A percentile compares a stretch with the other conserved stretches of the same genome.
Conservation (phyloP, 257 asterid species). For the Galeopsis tetrahit region DNA sequence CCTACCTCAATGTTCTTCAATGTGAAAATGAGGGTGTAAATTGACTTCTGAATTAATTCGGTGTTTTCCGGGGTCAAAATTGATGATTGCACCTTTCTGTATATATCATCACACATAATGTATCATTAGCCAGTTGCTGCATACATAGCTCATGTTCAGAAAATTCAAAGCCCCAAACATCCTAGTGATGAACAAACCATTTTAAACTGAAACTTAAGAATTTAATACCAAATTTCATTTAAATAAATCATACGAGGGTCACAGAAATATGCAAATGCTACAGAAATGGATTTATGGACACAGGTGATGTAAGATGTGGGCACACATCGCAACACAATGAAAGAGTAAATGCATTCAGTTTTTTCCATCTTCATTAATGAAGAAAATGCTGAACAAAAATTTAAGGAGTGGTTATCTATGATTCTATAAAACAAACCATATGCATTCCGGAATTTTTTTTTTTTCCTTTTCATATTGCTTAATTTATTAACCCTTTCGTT, state of each 20-base stretch:
- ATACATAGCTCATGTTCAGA: slow-evolving; percentile 28
- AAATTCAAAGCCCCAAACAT: slow-evolving; percentile 24
- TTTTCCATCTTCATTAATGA: neutral
- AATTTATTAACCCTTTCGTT: neutral
- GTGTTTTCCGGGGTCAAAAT: slow-evolving; percentile 93
- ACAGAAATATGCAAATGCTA: slow-evolving; percentile 8
- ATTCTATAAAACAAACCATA: neutral
- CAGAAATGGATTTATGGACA: neutral
- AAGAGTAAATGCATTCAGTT: neutral
- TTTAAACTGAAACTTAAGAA: slow-evolving; percentile 1
- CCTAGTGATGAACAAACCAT: slow-evolving; percentile 17
- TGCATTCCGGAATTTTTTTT: neutral
- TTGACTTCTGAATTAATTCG: slow-evolving; percentile 82
- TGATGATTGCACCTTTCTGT: slow-evolving; percentile 81
- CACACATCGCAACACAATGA: neutral
- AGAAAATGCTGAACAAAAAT: slow-evolving; percentile 1
- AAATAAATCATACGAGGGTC: neutral
- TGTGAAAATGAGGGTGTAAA: slow-evolving; percentile 84
- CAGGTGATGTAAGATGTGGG: neutral
- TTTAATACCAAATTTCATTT: neutral
- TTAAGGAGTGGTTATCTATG: neutral
- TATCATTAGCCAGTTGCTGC: slow-evolving; percentile 26
- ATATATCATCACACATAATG: slow-evolving; percentile 33
- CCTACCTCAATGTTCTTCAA: slow-evolving; percentile 89
- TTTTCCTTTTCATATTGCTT: neutral